Base-by-base conservation (phyloP, 768 basidiomycete species). In the Leccinum uliginosum region DNA sequence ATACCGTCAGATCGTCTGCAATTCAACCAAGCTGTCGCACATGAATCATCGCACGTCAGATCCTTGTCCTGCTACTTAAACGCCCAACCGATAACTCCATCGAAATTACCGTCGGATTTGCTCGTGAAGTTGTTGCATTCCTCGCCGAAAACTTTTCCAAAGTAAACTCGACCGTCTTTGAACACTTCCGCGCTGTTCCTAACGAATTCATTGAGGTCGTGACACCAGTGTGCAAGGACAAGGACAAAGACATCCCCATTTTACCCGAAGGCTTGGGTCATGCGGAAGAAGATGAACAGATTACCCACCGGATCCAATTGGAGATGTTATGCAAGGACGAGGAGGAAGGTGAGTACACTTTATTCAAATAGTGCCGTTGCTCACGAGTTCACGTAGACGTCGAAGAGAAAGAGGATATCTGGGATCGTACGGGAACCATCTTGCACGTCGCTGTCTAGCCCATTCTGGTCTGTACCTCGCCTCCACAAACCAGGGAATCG, bases 181-280 rank as follows among this genome's bases (percentile, higher is more conserved):
- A 98, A 71, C 90, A 94, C 23, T 98, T 98, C 84, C 88, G 97
- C 47, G 91, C 93, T 1, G 93, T 98, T 10, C 77, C 98, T 35
- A 97, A 98, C 73, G 97, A 98, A 71, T 77, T 81, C 46, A 96
- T 99, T 72, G 97, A 98, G 75, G 97, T 98, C 3, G 80, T 98
- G 50, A 98, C 98, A 91, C 97, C 98, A 74, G 91, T 97, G 8
- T 81, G 97, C 63, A 98, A 97, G 77, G 97, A 99, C 78, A 95
- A 93, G 74, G 98, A 92, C 80, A 98, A 98, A 80, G 97, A 98
- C 68, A 98, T 98, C 71, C 95, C 95, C 15, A 84, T 93, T 61
- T 71, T 98, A 43, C 87, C 92, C 3, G 96, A 98, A 66, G 97
- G 96, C 1, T 71, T 99, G 67, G 97, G 98, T 69, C 75, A 98